Conservation (phyloP, 176 grass and related monocot genomes). For the Musa acuminata region DNA sequence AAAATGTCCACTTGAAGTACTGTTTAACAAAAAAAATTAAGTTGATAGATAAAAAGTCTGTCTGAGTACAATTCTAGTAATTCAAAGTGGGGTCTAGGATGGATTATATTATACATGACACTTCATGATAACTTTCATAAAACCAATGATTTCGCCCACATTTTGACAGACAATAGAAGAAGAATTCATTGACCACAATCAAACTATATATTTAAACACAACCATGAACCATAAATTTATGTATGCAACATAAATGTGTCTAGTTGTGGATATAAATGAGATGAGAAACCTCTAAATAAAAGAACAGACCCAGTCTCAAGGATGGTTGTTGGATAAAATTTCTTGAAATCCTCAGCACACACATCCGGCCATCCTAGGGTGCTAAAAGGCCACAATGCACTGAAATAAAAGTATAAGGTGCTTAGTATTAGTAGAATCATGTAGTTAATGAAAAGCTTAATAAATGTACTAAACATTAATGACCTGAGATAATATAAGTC, state of each 20-base stretch:
- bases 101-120: no score
- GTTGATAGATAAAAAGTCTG: no score
- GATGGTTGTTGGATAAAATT: conserved; percentile 85
- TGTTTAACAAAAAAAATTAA: no score
- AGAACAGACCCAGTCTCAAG: conserved; percentile 81
- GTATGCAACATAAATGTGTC: background rate
- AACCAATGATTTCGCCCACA: background rate
- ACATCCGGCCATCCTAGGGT: conserved; percentile 95
- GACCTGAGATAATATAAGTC: no score
- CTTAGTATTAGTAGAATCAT: conserved; percentile 14
- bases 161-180: background rate
- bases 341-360: conserved; percentile 72
- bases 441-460: no score
- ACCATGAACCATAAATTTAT: background rate
- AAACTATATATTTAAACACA: background rate
- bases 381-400: conserved; percentile 96
- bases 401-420: conserved; percentile 39
- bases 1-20: no score
- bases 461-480: no score
- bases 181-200: background rate
- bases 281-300: background rate
- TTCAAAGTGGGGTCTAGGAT: no score
- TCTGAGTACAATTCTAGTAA: no score
- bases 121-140: background rate
- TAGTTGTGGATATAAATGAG: background rate